A percentile compares a stretch with the other conserved stretches of the same genome.
Conservation (phyloP, 495 filamentous ascomycete species). For the Viridothelium virens region DNA sequence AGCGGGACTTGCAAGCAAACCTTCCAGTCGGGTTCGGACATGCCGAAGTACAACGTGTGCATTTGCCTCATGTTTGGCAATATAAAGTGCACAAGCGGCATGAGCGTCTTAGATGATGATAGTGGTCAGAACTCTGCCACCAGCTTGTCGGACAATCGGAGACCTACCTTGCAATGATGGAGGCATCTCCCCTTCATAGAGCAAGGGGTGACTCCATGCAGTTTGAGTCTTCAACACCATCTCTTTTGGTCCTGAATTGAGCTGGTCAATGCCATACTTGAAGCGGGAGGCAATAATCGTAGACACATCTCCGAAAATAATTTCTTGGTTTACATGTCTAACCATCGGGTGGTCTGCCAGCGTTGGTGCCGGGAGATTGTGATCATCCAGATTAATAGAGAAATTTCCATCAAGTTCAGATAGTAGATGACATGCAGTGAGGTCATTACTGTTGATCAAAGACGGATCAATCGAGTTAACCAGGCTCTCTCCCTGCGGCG, state of each 20-base stretch:
- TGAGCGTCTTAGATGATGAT: slow-evolving; percentile 37
- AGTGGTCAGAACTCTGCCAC: not conserved
- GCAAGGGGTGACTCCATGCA: slow-evolving; percentile 42
- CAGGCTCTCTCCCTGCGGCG: not conserved
- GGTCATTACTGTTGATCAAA: not conserved
- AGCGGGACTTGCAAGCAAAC: slow-evolving; percentile 33
- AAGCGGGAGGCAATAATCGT: slow-evolving; percentile 33
- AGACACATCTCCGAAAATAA: slow-evolving; percentile 11
- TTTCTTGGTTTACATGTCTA: not conserved
- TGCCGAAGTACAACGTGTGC: slow-evolving; percentile 38
- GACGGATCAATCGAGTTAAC: not conserved
- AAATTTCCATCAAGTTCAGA: not conserved
- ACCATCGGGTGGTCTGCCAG: not conserved
- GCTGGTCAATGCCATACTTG: slow-evolving; percentile 40
- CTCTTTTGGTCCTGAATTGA: slow-evolving; percentile 38
- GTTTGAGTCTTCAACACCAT: slow-evolving; percentile 45
- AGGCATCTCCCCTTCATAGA: slow-evolving; percentile 45
- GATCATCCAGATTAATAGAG: not conserved
- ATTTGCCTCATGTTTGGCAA: slow-evolving; percentile 43
- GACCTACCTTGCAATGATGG: slow-evolving; percentile 41
- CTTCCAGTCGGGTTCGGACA: slow-evolving; percentile 36
- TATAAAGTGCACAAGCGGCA: slow-evolving; percentile 43
- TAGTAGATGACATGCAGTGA: not conserved
- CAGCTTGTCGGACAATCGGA: not conserved
- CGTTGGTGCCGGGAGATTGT: not conserved